Percentiles rank a stretch among this genome's conserved stretches.
Conservation (phyloP, 139 green algal genomes). For the Microglena sp. region DNA sequence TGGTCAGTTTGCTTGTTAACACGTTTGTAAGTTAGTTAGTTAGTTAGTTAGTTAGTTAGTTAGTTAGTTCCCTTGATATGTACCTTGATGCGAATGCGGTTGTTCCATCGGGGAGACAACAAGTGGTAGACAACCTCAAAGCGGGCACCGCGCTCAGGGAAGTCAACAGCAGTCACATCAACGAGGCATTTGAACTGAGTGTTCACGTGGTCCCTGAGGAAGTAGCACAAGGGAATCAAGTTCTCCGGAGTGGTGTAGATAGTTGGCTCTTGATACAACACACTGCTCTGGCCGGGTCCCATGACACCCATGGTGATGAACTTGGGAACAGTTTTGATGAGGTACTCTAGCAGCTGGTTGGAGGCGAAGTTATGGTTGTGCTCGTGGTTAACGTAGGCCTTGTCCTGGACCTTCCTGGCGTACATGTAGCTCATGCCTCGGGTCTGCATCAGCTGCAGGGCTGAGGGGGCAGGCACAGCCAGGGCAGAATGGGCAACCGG, state of each 20-base stretch:
- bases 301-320: slow-evolving; percentile 50
- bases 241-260: slow-evolving; percentile 45
- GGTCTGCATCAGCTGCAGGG: background rate
- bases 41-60: no score
- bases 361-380: slow-evolving; percentile 13
- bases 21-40: no score
- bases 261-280: slow-evolving; percentile 40
- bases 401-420: slow-evolving; percentile 20
- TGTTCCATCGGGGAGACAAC: slow-evolving; percentile 42
- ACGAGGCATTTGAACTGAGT: slow-evolving; percentile 68
- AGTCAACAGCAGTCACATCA: slow-evolving; percentile 79
- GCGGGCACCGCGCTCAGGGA: slow-evolving; percentile 53
- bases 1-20: background rate
- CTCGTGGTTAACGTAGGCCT: slow-evolving; percentile 14
- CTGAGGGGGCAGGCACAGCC: no score
- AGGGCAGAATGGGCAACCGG: no score
- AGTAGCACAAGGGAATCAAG: slow-evolving; percentile 45
- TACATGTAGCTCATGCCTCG: slow-evolving; percentile 29
- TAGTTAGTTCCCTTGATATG: slow-evolving; percentile 3
- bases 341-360: slow-evolving; percentile 37
- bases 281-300: slow-evolving; percentile 30
- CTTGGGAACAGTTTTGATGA: slow-evolving; percentile 60
- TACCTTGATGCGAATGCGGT: slow-evolving; percentile 56
- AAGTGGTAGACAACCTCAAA: slow-evolving; percentile 80
- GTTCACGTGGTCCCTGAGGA: slow-evolving; percentile 66